Evolutionary conservation across 257 asterid genomes (phyloP), one percentile per base, ranked within the genome.

Genomic region (Linderniella brevidens): DNA sequence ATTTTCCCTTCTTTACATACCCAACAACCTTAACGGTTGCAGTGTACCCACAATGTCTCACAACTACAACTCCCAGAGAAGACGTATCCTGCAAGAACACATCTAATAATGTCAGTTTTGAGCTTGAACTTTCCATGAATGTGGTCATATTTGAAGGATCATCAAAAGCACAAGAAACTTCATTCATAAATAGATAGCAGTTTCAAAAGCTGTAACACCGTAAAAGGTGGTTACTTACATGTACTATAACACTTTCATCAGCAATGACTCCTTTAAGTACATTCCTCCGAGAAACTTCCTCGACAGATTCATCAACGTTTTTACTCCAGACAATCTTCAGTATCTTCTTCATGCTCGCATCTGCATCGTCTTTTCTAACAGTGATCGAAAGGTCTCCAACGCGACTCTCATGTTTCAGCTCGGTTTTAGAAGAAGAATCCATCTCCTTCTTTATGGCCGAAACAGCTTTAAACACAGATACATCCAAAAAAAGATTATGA

Each of bases 261-360:
- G 99, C 92, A 41, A 94, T 85, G 58, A 90, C 61, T 57, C 96
- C 99, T 77, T 90, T 90, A 47, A 85, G 76, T 60, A 90, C 60
- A 67, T 79, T 85, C 63, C 82, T 77, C 65, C 16, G 80, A 61
- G 78, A 66, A 48, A 78, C 76, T 64, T 76, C 93, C 52, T 53
- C 54, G 13, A 68, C 69, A 50, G 92, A 71, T 60, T 60, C 69
- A 47, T 47, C 50, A 20, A 54, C 42, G 52, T 50, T 64, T 60
- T 58, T 70, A 60, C 66, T 39, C 58, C 65, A 80, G 37, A 76
- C 55, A 51, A 64, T 61, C 72, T 78, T 81, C 35, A 65, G 46
- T 62, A 64, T 78, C 56, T 55, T 55, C 67, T 77, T 86, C 68
- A 50, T 64, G 68, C 80, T 75, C 29, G 80, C 76, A 63, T 77